These are phyloP conservation scores for Aquilaria yunnanensis DNA, from an alignment of 345 rosid genomes.

Conservation along the genomic window DNA sequence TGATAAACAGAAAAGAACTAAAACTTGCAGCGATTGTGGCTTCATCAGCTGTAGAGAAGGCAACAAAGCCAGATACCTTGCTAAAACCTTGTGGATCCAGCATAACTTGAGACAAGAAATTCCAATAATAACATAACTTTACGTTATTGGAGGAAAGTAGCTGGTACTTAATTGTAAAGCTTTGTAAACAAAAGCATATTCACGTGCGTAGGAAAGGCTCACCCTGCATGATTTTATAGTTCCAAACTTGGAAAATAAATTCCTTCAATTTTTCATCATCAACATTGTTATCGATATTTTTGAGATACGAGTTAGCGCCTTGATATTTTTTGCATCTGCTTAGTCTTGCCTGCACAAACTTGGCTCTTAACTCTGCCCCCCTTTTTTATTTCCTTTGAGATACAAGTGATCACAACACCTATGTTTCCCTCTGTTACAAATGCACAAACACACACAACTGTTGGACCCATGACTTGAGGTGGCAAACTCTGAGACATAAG, in stretches of 20 bases:
- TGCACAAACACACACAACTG: too few relatives aligned
- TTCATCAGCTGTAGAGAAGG: slow-evolving; percentile 51
- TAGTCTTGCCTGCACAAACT: slow-evolving; percentile 19
- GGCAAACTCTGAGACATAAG: too few relatives aligned
- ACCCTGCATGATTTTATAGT: slow-evolving; percentile 55
- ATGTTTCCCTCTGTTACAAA: too few relatives aligned
- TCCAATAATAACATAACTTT: neutral
- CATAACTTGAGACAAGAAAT: slow-evolving; percentile 32
- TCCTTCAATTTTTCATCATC: slow-evolving; percentile 50
- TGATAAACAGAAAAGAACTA: slow-evolving; percentile 19
- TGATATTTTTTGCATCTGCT: slow-evolving; percentile 37
- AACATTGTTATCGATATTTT: slow-evolving; percentile 50
- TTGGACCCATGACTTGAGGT: too few relatives aligned
- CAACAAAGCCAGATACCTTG: slow-evolving; percentile 66
- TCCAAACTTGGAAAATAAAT: slow-evolving; percentile 51
- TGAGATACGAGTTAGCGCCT: slow-evolving; percentile 50
- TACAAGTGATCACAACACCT: too few relatives aligned
- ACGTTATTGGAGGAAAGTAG: neutral
- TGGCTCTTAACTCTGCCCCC: too few relatives aligned
- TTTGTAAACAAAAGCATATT: too few relatives aligned
- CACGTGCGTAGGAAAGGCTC: too few relatives aligned
- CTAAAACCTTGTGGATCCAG: slow-evolving; percentile 41
- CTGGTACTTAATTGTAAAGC: too few relatives aligned
- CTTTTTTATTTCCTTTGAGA: too few relatives aligned
- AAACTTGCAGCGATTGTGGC: slow-evolving; percentile 32